These are phyloP conservation scores for Magnolia changhungtana DNA, from an alignment of 164 flowering plant species.

Conservation along the genomic window DNA sequence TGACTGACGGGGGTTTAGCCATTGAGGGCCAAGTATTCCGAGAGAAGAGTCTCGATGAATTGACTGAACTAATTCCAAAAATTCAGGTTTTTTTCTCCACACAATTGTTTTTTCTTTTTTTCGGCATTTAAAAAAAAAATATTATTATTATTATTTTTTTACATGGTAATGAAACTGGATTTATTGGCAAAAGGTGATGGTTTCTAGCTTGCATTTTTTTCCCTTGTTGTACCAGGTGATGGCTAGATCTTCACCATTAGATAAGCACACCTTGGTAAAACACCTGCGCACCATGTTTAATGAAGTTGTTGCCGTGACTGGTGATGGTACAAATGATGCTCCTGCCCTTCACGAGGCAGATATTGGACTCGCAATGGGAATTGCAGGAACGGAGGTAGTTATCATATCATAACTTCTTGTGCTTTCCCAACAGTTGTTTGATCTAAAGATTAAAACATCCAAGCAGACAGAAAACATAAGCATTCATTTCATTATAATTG, in stretches of 20 bases:
- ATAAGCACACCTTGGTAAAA: slow-evolving; percentile 78
- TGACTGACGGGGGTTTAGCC: slow-evolving; percentile 78
- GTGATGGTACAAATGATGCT: slow-evolving; percentile 96
- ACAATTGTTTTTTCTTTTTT: neutral
- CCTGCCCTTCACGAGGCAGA: slow-evolving; percentile 98
- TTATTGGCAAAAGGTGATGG: neutral
- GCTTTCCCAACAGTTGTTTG: neutral
- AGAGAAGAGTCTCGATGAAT: slow-evolving; percentile 62
- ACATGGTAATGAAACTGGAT: neutral
- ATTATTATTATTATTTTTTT: neutral
- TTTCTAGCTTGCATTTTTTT: neutral
- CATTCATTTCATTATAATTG: neutral
- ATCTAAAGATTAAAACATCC: neutral
- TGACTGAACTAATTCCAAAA: slow-evolving; percentile 64
- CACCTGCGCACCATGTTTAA: slow-evolving; percentile 50
- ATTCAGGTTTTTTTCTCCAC: slow-evolving; percentile 51
- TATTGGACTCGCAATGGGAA: slow-evolving; percentile 96
- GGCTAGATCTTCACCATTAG: slow-evolving; percentile 95
- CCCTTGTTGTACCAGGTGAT: slow-evolving; percentile 50
- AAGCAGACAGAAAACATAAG: neutral
- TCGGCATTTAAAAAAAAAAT: too few relatives aligned
- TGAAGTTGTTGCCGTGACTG: slow-evolving; percentile 96
- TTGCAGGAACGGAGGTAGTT: slow-evolving; percentile 90
- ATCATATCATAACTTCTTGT: neutral
- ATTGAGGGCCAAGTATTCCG: slow-evolving; percentile 88